Conservation (phyloP, 2,329 filamentous ascomycete genomes). For the Fusarium nematophilum region DNA sequence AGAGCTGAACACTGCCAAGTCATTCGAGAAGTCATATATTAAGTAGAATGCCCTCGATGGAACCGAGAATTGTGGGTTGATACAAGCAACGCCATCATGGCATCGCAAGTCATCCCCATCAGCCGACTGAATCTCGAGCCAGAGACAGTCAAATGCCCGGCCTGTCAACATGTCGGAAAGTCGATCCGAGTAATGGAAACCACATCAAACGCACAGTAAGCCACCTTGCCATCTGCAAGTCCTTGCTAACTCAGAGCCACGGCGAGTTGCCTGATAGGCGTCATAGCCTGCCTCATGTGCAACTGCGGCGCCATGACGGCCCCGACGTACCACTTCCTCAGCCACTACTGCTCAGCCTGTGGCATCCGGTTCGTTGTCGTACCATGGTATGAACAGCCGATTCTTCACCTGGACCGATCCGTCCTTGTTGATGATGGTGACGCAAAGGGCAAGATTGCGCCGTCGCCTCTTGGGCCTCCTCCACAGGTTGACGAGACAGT, state of each 20-base stretch:
- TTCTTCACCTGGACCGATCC: conserved; percentile 8
- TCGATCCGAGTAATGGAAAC: conserved; percentile 15
- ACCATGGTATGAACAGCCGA: conserved; percentile 13
- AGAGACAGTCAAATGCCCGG: conserved; percentile 10
- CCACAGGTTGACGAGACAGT: neutral
- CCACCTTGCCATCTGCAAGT: too few relatives aligned
- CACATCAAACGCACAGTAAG: conserved; percentile 7
- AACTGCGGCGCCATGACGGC: conserved; percentile 15
- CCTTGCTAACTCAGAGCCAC: neutral
- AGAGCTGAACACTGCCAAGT: neutral
- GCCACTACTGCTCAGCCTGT: conserved; percentile 14
- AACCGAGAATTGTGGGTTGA: neutral
- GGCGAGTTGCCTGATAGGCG: neutral
- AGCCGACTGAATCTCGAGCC: conserved; percentile 8
- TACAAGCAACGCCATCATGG: too few relatives aligned
- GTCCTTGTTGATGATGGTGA: neutral
- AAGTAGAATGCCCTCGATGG: neutral
- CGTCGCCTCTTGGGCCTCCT: conserved; percentile 9
- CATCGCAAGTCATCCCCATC: conserved; percentile 1
- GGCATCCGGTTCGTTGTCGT: conserved; percentile 11
- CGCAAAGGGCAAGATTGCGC: neutral
- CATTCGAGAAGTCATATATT: neutral
- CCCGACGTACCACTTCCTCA: conserved; percentile 13
- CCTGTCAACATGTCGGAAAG: conserved; percentile 14
- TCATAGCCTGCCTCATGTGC: conserved; percentile 8